Evolutionary conservation across 805 yeast genomes (phyloP), one percentile per base, ranked within the genome.

Genomic region (Maudiozyma pseudohumilis): DNA sequence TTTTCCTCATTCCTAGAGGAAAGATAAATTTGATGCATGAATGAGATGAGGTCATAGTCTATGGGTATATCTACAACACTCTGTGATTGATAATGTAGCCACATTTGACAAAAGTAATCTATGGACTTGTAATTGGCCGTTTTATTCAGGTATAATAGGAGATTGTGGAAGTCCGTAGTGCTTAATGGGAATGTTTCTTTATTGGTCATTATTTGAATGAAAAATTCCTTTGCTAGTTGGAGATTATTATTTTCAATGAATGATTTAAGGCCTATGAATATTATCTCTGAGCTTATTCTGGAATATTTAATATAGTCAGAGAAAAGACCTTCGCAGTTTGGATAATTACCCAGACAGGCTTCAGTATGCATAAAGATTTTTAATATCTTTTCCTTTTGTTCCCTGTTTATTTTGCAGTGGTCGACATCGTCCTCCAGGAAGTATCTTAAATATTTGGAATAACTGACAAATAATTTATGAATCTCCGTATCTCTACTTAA

Each of bases 161-260:
- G 46, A n/a, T 19, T 23, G 21, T 42, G 40, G 9, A 58, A 41
- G 6, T 51, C 50, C 4, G 29, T 31, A 9, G 42, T 29, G 4
- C 45, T 40, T 15, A 58, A 30, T 1, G 54, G 55, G 29, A 56
- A 58, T 0, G 51, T 50, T 21, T 56, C 59, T 25, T 50, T 53
- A 40, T 53, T 52, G 12, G 48, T 45, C 34, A 56, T 34, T 6
- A 52, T 45, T 29, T 58, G 59, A 2, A 46, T 42, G 38, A 47
- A 58, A 40, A 58, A 56, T 36, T 56, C 60, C 36, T 50, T 54
- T 13, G 59, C 58, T 17, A 56, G 36, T 26, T 49, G 53, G 21
- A 47, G 33, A 38, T 56, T 55, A 19, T 48, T 48, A 37, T 48
- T 52, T 35, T 45, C 46, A 11, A 55, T 40, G 33, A 56, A 51